Conservation (phyloP, 2,329 filamentous ascomycete genomes). For the Byssothecium circinans region DNA sequence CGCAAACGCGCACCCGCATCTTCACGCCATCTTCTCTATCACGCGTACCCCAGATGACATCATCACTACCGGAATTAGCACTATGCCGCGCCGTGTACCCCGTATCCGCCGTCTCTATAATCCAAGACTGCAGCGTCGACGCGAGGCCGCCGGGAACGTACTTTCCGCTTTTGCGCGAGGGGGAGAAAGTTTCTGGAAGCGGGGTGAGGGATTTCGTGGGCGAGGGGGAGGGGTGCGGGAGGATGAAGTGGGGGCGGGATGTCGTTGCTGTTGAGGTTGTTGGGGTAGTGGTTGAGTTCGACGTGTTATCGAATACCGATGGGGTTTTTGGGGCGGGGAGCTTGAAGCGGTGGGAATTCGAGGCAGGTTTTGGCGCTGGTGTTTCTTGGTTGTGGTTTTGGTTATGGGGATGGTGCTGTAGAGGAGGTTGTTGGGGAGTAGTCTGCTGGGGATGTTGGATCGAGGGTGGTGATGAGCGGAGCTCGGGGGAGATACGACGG, state of each 20-base stretch:
- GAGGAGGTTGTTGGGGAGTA: not conserved
- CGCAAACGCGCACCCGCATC: slow-evolving; percentile 17
- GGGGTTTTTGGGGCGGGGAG: slow-evolving; percentile 20
- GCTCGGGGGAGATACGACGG: slow-evolving; percentile 3
- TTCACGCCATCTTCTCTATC: slow-evolving; percentile 31
- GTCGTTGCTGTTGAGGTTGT: slow-evolving; percentile 7
- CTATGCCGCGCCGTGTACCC: slow-evolving; percentile 20
- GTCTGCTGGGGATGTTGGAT: too few species aligned
- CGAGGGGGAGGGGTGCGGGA: slow-evolving; percentile 32
- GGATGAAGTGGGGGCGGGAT: slow-evolving; percentile 44
- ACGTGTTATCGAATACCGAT: slow-evolving; percentile 9
- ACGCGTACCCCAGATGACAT: slow-evolving; percentile 13
- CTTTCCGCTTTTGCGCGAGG: slow-evolving; percentile 53
- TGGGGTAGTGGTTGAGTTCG: slow-evolving; percentile 4
- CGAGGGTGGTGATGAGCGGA: not conserved
- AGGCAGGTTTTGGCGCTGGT: slow-evolving; percentile 14
- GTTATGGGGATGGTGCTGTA: not conserved
- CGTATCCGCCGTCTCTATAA: slow-evolving; percentile 47
- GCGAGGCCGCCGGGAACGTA: slow-evolving; percentile 55
- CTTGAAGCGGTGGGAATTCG: slow-evolving; percentile 30
- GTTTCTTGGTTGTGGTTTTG: not conserved
- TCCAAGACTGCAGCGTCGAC: slow-evolving; percentile 53
- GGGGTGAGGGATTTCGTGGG: slow-evolving; percentile 34
- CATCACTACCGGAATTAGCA: not conserved
- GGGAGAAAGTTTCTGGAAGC: slow-evolving; percentile 57